Evolutionary conservation across 192 early-diverging fungal genomes (phyloP), one percentile per base, ranked within the genome.

Genomic region (Chytriomyces hyalinus): DNA sequence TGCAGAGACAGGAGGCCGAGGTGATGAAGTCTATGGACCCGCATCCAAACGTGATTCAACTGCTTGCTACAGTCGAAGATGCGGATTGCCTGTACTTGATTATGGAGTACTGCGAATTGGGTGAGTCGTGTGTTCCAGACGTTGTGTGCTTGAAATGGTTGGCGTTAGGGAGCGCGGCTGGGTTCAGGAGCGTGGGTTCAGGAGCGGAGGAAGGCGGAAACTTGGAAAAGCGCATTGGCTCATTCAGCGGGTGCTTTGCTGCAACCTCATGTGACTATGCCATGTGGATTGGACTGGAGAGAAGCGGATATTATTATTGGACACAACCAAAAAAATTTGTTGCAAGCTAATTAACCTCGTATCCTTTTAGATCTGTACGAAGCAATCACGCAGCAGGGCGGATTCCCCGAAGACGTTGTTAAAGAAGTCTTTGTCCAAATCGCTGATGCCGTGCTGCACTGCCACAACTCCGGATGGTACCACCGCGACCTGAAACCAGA

Each of bases 401-500:
- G 75, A 26, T 79, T 81, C 48, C 75, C 75, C 20, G 80, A 81
- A 46, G 80, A 81, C 48, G 77, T 79, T 28, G 80, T 85, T 11
- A 85, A 82, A 59, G 80, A 84, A 74, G 78, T 93, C 10, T 94
- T 94, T 73, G 73, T 87, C 24, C 94, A 95, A 77, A 90, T 96
- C 63, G 85, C 92, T 17, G 89, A 92, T 71, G 93, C 94, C 11
- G 89, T 96, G 22, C 81, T 83, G 44, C 87, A 91, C 82, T 91
- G 91, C 75, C 96, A 97, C 80, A 78, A 81, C 1, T 84, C 83
- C 49, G 92, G 92, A 60, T 90, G 95, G 61, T 95, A 93, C 84
- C 96, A 97, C 82, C 91, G 96, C 72, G 96, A 98, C 81, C 77
- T 98, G 71, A 97, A 98, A 85, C 93, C 94, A 20, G 96, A 98